A percentile compares a stretch with the other conserved stretches of the same genome.
phyloP scores from a whole-genome alignment of 371 early-diverging fungal species.

The Entomophthora muscae region DNA sequence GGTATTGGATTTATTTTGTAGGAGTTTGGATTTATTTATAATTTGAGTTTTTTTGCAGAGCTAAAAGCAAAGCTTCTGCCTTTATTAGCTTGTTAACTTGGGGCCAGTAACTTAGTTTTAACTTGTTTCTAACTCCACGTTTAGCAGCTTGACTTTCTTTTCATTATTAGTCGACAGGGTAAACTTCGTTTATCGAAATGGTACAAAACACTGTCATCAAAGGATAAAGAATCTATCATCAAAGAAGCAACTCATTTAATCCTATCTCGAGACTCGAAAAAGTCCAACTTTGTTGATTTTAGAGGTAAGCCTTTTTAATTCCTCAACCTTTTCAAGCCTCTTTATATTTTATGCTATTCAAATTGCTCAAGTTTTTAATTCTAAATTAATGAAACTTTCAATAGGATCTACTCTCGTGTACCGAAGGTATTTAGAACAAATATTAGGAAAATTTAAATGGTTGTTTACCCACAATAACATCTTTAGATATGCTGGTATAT shows the following conservation, averaged over 20 bases:
- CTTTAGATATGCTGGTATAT: slow-evolving; percentile 82
- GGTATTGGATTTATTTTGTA: no score
- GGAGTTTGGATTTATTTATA: no score
- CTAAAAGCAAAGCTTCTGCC: no score
- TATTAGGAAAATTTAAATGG: no score
- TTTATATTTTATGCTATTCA: no score
- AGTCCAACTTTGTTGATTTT: slow-evolving; percentile 96
- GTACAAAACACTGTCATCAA: slow-evolving; percentile 79
- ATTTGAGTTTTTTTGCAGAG: no score
- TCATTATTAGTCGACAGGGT: slow-evolving; percentile 54
- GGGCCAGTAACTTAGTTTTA: neutral
- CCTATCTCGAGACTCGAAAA: slow-evolving; percentile 72
- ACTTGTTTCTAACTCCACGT: neutral
- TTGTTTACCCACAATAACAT: neutral
- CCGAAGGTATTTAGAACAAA: slow-evolving; percentile 33
- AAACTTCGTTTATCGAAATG: slow-evolving; percentile 92
- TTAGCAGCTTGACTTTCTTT: slow-evolving; percentile 41
- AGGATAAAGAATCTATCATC: slow-evolving; percentile 85
- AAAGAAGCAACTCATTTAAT: slow-evolving; percentile 88
- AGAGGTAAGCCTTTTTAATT: slow-evolving; percentile 36
- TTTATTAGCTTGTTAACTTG: neutral
- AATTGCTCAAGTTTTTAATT: no score
- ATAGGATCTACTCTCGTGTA: slow-evolving; percentile 91
- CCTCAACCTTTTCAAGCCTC: no score
- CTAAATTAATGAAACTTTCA: slow-evolving; percentile 17